Evolutionary conservation across 352 stramenopile species (phyloP).

Genomic region (Globisporangium carolinianum): DNA sequence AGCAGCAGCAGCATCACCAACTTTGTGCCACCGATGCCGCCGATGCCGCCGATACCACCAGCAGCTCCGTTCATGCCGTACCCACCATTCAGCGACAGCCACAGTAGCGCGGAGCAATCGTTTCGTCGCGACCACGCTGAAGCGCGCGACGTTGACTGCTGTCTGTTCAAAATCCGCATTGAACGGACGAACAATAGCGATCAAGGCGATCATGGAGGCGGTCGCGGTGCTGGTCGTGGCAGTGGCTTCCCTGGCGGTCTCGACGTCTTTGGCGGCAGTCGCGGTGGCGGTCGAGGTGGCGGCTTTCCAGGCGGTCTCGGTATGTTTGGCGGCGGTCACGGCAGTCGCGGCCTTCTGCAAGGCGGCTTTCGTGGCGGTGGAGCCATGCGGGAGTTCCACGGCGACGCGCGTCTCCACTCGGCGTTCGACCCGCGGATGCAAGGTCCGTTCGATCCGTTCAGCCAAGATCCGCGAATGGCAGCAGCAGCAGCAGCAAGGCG

Average conservation of each 20-base stretch:
- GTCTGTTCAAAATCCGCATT: constrained; percentile 32
- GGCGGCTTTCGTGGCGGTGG: background rate
- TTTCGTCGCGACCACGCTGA: constrained; percentile 11
- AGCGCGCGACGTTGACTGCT: constrained; percentile 28
- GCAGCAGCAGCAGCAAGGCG: background rate
- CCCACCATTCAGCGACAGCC: background rate
- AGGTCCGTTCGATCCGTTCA: background rate
- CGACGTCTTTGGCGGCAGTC: background rate
- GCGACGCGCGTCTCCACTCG: constrained; percentile 3
- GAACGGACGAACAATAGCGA: constrained; percentile 10
- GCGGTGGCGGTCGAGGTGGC: constrained; percentile 2
- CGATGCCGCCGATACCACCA: constrained; percentile 5
- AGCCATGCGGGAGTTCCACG: constrained; percentile 1
- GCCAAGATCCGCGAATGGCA: background rate
- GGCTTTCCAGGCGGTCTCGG: background rate
- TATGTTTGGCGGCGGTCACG: constrained; percentile 11
- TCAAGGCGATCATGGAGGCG: constrained; percentile 3
- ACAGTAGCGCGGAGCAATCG: background rate
- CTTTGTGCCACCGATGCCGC: background rate
- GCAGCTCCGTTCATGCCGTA: constrained; percentile 1
- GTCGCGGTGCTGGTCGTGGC: constrained; percentile 12
- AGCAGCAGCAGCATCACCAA: background rate
- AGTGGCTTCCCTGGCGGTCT: background rate
- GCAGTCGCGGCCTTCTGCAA: constrained; percentile 1
- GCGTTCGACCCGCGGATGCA: background rate